Conservation (phyloP, 139 green algal genomes). For the Nannochloris sp. region DNA sequence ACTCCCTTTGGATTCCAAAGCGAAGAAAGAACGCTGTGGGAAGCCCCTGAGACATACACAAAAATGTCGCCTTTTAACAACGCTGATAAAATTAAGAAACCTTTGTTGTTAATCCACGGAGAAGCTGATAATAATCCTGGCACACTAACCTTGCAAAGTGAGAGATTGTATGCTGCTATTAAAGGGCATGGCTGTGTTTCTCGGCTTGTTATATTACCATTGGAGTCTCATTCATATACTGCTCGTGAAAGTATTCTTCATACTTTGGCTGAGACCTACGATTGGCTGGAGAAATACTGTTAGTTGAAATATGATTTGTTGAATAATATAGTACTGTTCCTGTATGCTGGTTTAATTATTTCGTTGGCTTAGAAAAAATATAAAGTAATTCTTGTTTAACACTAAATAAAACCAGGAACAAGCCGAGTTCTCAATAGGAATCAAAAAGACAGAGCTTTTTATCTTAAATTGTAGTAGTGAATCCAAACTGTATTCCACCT, state of each 20-base stretch:
- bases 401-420: too few relatives aligned
- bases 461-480: too few relatives aligned
- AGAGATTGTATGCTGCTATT: conserved; percentile 86
- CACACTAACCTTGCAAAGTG: conserved; percentile 76
- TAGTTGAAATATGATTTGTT: not conserved
- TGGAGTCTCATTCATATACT: conserved; percentile 86
- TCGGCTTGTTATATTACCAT: conserved; percentile 87
- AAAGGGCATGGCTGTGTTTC: conserved; percentile 75
- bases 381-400: too few relatives aligned
- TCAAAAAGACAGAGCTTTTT: too few relatives aligned
- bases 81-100: conserved; percentile 88
- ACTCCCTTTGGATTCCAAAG: conserved; percentile 97
- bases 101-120: conserved; percentile 93
- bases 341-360: too few relatives aligned
- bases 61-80: conserved; percentile 88
- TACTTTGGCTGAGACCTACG: conserved; percentile 69
- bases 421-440: too few relatives aligned
- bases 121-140: conserved; percentile 95
- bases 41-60: conserved; percentile 82
- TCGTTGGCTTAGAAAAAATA: too few relatives aligned
- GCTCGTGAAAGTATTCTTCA: conserved; percentile 71
- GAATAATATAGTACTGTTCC: too few relatives aligned
- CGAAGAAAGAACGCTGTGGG: conserved; percentile 94
- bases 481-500: conserved; percentile 61
- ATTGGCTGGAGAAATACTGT: conserved; percentile 57